A percentile compares a stretch with the other conserved stretches of the same genome.
phyloP scores from a whole-genome alignment of 2,329 filamentous ascomycete species.

The Alternaria ethzedia region DNA sequence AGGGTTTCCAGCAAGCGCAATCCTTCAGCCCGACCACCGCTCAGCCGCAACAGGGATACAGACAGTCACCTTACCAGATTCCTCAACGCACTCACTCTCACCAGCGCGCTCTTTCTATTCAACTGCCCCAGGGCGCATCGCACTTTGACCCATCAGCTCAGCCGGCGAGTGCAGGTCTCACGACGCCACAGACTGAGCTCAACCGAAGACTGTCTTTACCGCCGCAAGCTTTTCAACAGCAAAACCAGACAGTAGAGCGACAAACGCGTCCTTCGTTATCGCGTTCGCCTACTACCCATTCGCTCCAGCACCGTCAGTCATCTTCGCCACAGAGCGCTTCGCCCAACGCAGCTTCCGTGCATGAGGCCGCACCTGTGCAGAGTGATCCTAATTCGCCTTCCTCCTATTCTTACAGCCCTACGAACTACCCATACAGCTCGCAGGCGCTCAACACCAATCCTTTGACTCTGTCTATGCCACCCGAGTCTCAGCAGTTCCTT shows the following conservation, averaged over 20 bases:
- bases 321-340: slow-evolving; percentile 33
- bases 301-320: slow-evolving; percentile 23
- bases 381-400: slow-evolving; percentile 28
- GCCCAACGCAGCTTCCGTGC: slow-evolving; percentile 26
- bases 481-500: slow-evolving; percentile 61
- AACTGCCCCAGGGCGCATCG: slow-evolving; percentile 48
- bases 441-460: slow-evolving; percentile 49
- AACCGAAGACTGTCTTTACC: slow-evolving; percentile 55
- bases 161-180: slow-evolving; percentile 22
- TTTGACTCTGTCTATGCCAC: slow-evolving; percentile 58
- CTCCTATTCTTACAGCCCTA: slow-evolving; percentile 26
- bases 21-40: slow-evolving; percentile 28
- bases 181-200: slow-evolving; percentile 33
- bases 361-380: slow-evolving; percentile 29
- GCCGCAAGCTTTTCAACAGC: slow-evolving; percentile 33
- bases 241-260: slow-evolving; percentile 20
- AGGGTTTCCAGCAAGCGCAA: slow-evolving; percentile 26
- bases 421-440: slow-evolving; percentile 33
- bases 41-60: slow-evolving; percentile 42
- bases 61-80: slow-evolving; percentile 56
- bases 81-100: slow-evolving; percentile 47
- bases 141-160: slow-evolving; percentile 35
- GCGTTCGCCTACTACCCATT: slow-evolving; percentile 27
- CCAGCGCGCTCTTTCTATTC: slow-evolving; percentile 55
- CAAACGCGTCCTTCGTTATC: slow-evolving; percentile 25